Evolutionary conservation across 2,329 filamentous ascomycete species (phyloP).

Genomic region (Fusarium circinatum): DNA sequence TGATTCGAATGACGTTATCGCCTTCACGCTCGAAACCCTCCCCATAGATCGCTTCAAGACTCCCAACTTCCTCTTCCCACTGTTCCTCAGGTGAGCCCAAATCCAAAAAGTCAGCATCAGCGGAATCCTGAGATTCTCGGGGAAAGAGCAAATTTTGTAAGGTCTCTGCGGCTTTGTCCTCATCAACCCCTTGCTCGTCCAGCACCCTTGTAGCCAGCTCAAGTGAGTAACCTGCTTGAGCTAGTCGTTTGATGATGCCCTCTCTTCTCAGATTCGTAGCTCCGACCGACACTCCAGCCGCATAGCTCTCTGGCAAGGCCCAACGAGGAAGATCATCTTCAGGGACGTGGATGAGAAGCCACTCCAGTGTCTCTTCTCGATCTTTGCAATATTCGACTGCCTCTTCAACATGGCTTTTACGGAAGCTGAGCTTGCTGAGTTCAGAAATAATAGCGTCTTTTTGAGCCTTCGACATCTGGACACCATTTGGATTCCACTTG

Average conservation of each 20-base stretch:
- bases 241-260: conserved; percentile 82
- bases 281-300: conserved; percentile 87
- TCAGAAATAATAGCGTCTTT: conserved; percentile 75
- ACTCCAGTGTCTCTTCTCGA: conserved; percentile 91
- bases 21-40: conserved; percentile 73
- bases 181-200: conserved; percentile 75
- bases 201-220: conserved; percentile 85
- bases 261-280: conserved; percentile 84
- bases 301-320: conserved; percentile 91
- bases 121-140: conserved; percentile 1
- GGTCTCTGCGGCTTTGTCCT: conserved; percentile 80
- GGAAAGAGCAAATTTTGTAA: conserved; percentile 68
- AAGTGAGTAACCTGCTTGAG: conserved; percentile 83
- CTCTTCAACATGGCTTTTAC: conserved; percentile 89
- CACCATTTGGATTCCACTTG: conserved; percentile 85
- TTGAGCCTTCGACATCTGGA: conserved; percentile 69
- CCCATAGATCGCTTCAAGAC: conserved; percentile 86
- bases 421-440: conserved; percentile 82
- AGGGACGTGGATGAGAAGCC: conserved; percentile 95
- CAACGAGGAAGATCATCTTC: conserved; percentile 95
- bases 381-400: conserved; percentile 89
- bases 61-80: conserved; percentile 88
- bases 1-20: conserved; percentile 74
- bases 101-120: conserved; percentile 56
- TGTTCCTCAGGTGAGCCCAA: conserved; percentile 66